phyloP scores from a whole-genome alignment of 768 basidiomycete species.

The Wakefieldia striispora region DNA sequence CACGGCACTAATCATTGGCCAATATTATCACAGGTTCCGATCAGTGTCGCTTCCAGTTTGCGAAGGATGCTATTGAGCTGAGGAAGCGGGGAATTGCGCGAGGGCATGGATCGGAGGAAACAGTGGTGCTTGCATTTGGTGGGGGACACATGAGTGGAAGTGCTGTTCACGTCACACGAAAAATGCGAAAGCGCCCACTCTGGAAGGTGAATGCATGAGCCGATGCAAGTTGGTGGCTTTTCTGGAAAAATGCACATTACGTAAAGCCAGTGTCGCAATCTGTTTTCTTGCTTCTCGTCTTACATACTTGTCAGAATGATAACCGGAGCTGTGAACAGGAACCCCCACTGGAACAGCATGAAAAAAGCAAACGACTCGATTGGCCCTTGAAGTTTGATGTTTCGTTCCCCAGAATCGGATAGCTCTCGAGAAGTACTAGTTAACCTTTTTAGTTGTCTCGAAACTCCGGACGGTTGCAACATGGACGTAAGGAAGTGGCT shows the following conservation, averaged over 20 bases:
- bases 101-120: conserved; percentile 75
- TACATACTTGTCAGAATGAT: conserved; percentile 20
- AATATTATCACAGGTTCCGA: conserved; percentile 56
- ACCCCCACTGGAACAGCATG: background rate
- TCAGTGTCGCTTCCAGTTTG: conserved; percentile 88
- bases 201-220: conserved; percentile 78
- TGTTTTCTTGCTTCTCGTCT: conserved; percentile 17
- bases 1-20: conserved; percentile 8
- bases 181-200: conserved; percentile 79
- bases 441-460: conserved; percentile 30
- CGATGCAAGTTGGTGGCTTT: conserved; percentile 18
- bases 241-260: conserved; percentile 28
- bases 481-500: conserved; percentile 7
- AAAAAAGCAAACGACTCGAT: conserved; percentile 1
- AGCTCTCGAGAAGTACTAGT: conserved; percentile 22
- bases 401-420: conserved; percentile 13
- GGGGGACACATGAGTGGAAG: conserved; percentile 65
- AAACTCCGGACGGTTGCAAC: conserved; percentile 4
- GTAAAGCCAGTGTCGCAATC: conserved; percentile 22
- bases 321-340: conserved; percentile 4
- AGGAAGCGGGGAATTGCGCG: conserved; percentile 77
- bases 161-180: conserved; percentile 84
- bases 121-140: conserved; percentile 89
- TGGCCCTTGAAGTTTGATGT: background rate
- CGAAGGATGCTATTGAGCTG: conserved; percentile 83